Base-by-base conservation (phyloP, 2,329 filamentous ascomycete species). In the Fusarium graminum region DNA sequence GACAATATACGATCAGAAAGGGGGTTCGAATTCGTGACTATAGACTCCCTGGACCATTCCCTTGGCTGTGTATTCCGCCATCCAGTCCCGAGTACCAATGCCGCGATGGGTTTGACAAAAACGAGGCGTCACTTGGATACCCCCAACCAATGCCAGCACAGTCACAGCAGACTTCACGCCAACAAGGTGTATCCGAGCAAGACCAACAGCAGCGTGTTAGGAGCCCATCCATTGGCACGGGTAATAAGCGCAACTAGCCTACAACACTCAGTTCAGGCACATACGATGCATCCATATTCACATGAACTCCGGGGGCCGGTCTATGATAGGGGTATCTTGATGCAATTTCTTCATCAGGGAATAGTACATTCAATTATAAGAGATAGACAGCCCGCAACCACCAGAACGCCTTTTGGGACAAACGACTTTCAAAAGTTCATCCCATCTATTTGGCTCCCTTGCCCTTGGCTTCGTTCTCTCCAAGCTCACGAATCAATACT, bases 391-490 rank as follows among this genome's bases (percentile, higher is more conserved):
- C 63, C 52, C 69, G 65, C 54, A 68, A 68, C 63, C 52, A 59
- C 70, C 75, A 61, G 45, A 76, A 77, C 75, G 76, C 76, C 74
- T 61, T 72, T 64, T 65, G 45, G 57, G 67, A 74, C 73, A 68
- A 56, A 57, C 51, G 53, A 52, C 40, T 56, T 38, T 58, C 59
- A 45, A 44, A 47, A 43, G 61, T 44, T 40, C 34, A 17, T 36
- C 11, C 42, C 25, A 14, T 58, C 77, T 77, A 90, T 80, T 93
- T 94, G 41, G 87, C 83, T 7, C 88, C 88, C 80, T 97, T 97
- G 22, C 90, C 90, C 80, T 94, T 93, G 6, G 94, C 93, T 80
- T 99, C 95, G 10, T 88, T 91, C 73, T 97, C 93, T 7, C 90
- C 88, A 51, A 99, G 82, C 79, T 97, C 93, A 60, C 94, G 85